phyloP scores from a whole-genome alignment of 495 filamentous ascomycete genomes.

The Polyplosphaeria fusca region DNA sequence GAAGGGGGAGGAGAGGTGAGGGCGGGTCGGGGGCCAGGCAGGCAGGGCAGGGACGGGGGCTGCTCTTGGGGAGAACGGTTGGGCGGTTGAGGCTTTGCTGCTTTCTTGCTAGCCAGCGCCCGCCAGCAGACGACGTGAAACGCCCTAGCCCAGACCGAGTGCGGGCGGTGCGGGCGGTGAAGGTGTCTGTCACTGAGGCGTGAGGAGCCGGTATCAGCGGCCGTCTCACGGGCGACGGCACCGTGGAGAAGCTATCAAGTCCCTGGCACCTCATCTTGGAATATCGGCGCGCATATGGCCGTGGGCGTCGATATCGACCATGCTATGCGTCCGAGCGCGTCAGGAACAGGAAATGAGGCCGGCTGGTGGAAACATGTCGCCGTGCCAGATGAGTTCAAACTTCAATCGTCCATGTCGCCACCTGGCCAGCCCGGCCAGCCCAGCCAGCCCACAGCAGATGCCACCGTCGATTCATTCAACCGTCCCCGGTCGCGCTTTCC shows the following conservation, averaged over 20 bases:
- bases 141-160: slow-evolving; percentile 8
- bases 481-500: no score
- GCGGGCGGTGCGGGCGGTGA: slow-evolving; percentile 11
- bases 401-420: no score
- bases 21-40: background rate
- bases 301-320: no score
- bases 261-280: no score
- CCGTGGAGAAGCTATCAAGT: no score
- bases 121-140: slow-evolving; percentile 16
- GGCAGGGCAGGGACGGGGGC: background rate
- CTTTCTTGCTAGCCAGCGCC: slow-evolving; percentile 12
- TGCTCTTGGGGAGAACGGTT: background rate
- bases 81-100: slow-evolving; percentile 17
- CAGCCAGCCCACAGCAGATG: no score
- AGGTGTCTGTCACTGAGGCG: background rate
- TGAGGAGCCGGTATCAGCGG: no score
- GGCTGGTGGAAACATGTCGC: background rate
- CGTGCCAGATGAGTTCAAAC: no score
- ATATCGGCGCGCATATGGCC: no score
- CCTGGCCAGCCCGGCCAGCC: no score
- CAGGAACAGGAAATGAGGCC: slow-evolving; percentile 17
- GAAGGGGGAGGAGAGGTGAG: background rate
- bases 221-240: no score
- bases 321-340: slow-evolving; percentile 14
- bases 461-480: no score